A percentile compares a stretch with the other conserved stretches of the same genome.
phyloP scores from a whole-genome alignment of 371 early-diverging fungal species.

The Apophysomyces elegans region DNA sequence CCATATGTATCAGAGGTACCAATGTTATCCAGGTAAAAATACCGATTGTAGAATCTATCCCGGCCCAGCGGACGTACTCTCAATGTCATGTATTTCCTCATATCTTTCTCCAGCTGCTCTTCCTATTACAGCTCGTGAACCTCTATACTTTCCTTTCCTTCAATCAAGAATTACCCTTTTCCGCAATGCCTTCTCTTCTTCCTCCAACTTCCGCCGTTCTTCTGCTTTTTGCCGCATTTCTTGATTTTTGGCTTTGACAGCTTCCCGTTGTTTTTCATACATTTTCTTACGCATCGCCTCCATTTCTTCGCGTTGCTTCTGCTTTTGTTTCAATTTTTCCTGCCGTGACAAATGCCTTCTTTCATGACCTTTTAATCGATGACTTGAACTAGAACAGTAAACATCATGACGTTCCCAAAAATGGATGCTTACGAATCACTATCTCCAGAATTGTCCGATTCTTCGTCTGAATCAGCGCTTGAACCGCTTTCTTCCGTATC shows the following conservation, averaged over 20 bases:
- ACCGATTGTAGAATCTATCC: conserved; percentile 86
- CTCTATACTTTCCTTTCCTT: conserved; percentile 1
- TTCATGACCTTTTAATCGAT: conserved; percentile 22
- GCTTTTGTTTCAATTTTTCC: conserved; percentile 54
- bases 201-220: conserved; percentile 54
- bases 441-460: conserved; percentile 30
- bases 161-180: conserved; percentile 34
- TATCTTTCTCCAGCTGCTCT: conserved; percentile 67
- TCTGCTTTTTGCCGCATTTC: conserved; percentile 53
- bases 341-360: conserved; percentile 51
- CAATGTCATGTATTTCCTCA: conserved; percentile 63
- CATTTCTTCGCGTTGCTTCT: conserved; percentile 51
- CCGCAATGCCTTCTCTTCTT: conserved; percentile 51
- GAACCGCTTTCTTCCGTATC: conserved; percentile 25
- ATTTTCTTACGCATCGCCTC: conserved; percentile 46
- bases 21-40: conserved; percentile 83
- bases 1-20: conserved; percentile 63
- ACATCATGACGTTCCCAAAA: no score
- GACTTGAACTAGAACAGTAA: conserved; percentile 15
- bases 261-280: conserved; percentile 49
- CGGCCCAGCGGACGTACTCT: conserved; percentile 76
- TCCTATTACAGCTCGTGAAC: conserved; percentile 32
- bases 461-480: conserved; percentile 34
- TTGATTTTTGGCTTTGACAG: conserved; percentile 47
- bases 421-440: conserved; percentile 37